A percentile compares a stretch with the other conserved stretches of the same genome.
Conservation (phyloP, 768 basidiomycete genomes). For the Auriscalpium orientale region DNA sequence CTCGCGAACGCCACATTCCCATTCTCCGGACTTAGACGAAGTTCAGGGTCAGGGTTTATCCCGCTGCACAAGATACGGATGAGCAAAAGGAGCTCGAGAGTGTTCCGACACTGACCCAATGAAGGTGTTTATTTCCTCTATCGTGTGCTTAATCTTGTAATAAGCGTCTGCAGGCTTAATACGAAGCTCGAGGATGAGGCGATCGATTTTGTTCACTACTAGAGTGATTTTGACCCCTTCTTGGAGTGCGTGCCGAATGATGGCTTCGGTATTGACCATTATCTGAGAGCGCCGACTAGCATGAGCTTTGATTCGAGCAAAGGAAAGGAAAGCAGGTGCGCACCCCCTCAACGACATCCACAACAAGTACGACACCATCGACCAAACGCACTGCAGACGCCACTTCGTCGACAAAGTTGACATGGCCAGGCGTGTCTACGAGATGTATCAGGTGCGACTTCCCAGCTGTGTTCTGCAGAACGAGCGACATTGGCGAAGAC, state of each 20-base stretch:
- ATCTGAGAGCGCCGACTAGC: conserved; percentile 39
- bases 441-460: conserved; percentile 93
- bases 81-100: neutral
- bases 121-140: conserved; percentile 95
- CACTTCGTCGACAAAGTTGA: conserved; percentile 98
- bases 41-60: conserved; percentile 83
- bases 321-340: neutral
- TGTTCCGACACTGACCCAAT: conserved; percentile 57
- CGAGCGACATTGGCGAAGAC: conserved; percentile 92
- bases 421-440: conserved; percentile 96
- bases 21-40: conserved; percentile 86
- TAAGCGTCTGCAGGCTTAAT: conserved; percentile 95
- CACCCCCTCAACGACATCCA: conserved; percentile 98
- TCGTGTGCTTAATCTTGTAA: conserved; percentile 98
- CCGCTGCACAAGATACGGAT: conserved; percentile 32
- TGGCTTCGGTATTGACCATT: conserved; percentile 87
- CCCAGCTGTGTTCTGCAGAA: conserved; percentile 75
- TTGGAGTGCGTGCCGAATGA: conserved; percentile 84
- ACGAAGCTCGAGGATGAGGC: conserved; percentile 91
- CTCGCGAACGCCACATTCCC: conserved; percentile 98
- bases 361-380: conserved; percentile 89
- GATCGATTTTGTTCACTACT: conserved; percentile 96
- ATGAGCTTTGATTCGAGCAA: too few species aligned
- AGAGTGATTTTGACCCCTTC: conserved; percentile 86
- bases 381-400: conserved; percentile 79